Conservation (phyloP, 192 early-diverging fungal species). For the Linnemannia schmuckeri region DNA sequence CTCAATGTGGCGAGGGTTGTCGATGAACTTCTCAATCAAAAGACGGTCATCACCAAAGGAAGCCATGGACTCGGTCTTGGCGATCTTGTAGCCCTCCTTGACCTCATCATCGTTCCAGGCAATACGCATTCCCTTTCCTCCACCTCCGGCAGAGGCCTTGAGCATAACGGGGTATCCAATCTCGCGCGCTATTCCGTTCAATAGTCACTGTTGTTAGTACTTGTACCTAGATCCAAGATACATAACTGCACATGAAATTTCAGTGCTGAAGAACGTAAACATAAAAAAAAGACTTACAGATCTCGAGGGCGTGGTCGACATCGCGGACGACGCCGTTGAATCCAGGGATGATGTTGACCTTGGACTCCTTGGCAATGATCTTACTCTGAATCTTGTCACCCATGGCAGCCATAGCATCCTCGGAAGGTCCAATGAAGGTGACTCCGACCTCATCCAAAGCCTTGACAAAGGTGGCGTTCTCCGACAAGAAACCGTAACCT, state of each 20-base stretch:
- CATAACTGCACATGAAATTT: neutral
- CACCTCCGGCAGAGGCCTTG: constrained; percentile 86
- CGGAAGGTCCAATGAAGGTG: constrained; percentile 79
- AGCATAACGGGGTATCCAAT: constrained; percentile 90
- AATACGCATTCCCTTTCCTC: constrained; percentile 90
- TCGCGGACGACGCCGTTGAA: constrained; percentile 86
- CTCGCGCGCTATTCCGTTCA: constrained; percentile 57
- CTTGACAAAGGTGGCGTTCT: constrained; percentile 87
- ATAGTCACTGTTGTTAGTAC: neutral
- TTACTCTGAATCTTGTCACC: constrained; percentile 89
- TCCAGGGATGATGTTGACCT: constrained; percentile 88
- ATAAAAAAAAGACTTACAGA: constrained; percentile 59
- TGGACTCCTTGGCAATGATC: constrained; percentile 77
- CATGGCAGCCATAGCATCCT: constrained; percentile 79
- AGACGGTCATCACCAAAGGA: constrained; percentile 92
- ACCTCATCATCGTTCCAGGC: constrained; percentile 77
- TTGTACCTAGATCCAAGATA: neutral
- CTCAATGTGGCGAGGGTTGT: constrained; percentile 84
- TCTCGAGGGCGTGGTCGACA: constrained; percentile 80
- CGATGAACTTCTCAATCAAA: constrained; percentile 94
- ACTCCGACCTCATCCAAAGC: constrained; percentile 79
- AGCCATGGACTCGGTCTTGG: constrained; percentile 82
- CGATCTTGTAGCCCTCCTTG: constrained; percentile 82
- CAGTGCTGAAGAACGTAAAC: neutral
- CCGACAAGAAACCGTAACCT: constrained; percentile 95